Evolutionary conservation across 495 filamentous ascomycete genomes (phyloP), one percentile per base, ranked within the genome.

Genomic region (Aspergillus funiculosus): DNA sequence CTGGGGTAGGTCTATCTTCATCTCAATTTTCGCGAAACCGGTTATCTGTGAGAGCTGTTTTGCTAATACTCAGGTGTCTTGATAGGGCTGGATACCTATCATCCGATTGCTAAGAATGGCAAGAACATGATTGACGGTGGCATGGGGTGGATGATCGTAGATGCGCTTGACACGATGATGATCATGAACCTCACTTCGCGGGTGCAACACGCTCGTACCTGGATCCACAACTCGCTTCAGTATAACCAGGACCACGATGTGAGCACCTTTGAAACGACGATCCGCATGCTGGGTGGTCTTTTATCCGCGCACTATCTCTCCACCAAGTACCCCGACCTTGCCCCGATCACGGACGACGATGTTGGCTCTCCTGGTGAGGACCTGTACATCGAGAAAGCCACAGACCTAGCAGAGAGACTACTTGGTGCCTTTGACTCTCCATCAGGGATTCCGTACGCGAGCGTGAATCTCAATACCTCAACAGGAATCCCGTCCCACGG

Each of bases 221-320:
- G 92, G 92, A 82, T 99, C 36, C 73, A 86, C n/a, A 82, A 78
- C 8, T 79, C 78, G 1, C 68, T 97, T 43, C 79, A 78, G 11
- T 97, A 94, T 62, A 80, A 95, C 44, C 87, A 95, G 57, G 75
- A 95, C 51, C 88, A 94, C 51, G 88, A 97, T 54, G 94, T 99
- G 28, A 97, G 85, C 63, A 96, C 89, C 0, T 99, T 99, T 57
- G 92, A 99, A 62, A 97, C 92, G 0, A 97, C 91, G 1, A 99
- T 97, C 51, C 86, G 94, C 45, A 96, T 99, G 90, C 67, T 99
- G 24, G 92, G 92, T 15, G 92, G 92, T 2, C 75, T 99, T 14
- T 73, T 99, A 13, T 95, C 92, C 6, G 92, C 92, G 15, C 89
- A 99, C 57, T 95, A 96, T 60, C 78, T 99, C 4, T 90, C 87